These are phyloP conservation scores for Wallacemonas sp. DNA, from an alignment of 208 protist genomes.

Conservation along the genomic window DNA sequence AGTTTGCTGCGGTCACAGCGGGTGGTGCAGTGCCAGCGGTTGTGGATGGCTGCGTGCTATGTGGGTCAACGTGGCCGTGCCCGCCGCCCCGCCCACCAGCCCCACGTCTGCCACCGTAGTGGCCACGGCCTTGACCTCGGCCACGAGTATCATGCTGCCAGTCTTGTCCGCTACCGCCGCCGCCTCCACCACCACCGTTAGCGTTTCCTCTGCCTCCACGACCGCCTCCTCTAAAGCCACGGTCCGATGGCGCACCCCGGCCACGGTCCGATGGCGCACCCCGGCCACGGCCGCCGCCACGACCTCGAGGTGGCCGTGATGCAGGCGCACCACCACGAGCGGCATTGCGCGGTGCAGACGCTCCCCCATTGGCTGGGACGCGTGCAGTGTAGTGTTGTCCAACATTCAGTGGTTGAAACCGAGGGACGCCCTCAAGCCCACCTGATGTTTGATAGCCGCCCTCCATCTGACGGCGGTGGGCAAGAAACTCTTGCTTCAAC, in stretches of 20 bases:
- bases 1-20: neutral
- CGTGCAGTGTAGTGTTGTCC: conserved; percentile 23
- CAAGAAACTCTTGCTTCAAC: conserved; percentile 69
- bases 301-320: neutral
- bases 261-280: neutral
- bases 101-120: conserved; percentile 1
- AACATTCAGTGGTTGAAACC: conserved; percentile 64
- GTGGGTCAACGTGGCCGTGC: neutral
- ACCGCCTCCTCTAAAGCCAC: neutral
- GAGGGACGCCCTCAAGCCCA: conserved; percentile 61
- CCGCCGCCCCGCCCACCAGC: conserved; percentile 7
- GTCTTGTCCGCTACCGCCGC: neutral
- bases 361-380: neutral
- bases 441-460: conserved; percentile 42
- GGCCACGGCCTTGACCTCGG: conserved; percentile 2
- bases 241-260: neutral
- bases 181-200: conserved; percentile 11
- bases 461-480: conserved; percentile 41
- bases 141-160: neutral
- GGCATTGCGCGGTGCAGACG: neutral
- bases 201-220: conserved; percentile 3
- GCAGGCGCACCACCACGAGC: neutral
- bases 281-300: conserved; percentile 9
- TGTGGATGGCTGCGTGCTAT: neutral
- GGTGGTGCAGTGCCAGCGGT: neutral